Evolutionary conservation across 805 yeast genomes (phyloP).

Genomic region (Starmera amethionina): DNA sequence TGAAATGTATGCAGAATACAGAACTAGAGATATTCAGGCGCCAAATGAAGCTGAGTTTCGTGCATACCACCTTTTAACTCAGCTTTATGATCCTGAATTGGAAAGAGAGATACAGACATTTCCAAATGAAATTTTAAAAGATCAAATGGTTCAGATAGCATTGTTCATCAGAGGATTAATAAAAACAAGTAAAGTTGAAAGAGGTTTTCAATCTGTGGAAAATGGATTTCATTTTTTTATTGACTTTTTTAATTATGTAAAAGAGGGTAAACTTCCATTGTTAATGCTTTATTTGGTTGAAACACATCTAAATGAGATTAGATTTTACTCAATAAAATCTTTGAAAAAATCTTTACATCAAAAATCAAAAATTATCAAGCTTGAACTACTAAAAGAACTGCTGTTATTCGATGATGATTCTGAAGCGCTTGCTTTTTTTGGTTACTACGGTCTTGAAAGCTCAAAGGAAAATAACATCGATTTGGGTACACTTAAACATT

Average conservation of each 20-base stretch:
- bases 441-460: conserved; percentile 50
- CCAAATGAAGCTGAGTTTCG: conserved; percentile 92
- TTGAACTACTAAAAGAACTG: conserved; percentile 32
- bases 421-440: conserved; percentile 46
- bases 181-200: conserved; percentile 46
- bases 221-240: conserved; percentile 54
- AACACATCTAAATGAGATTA: conserved; percentile 66
- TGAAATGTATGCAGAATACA: conserved; percentile 76
- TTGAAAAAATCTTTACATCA: conserved; percentile 60
- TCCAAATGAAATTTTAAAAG: conserved; percentile 45
- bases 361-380: conserved; percentile 56
- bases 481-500: conserved; percentile 29
- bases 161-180: conserved; percentile 56
- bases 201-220: conserved; percentile 41
- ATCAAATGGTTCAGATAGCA: conserved; percentile 59
- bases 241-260: conserved; percentile 51
- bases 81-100: conserved; percentile 74
- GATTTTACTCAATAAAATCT: conserved; percentile 64
- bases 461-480: conserved; percentile 27
- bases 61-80: conserved; percentile 75
- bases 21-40: conserved; percentile 56
- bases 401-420: conserved; percentile 61
- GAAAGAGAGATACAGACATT: conserved; percentile 65
- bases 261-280: conserved; percentile 46
- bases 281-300: conserved; percentile 69